Conservation (phyloP, 2,329 filamentous ascomycete genomes). For the Arachnomyces sp. region DNA sequence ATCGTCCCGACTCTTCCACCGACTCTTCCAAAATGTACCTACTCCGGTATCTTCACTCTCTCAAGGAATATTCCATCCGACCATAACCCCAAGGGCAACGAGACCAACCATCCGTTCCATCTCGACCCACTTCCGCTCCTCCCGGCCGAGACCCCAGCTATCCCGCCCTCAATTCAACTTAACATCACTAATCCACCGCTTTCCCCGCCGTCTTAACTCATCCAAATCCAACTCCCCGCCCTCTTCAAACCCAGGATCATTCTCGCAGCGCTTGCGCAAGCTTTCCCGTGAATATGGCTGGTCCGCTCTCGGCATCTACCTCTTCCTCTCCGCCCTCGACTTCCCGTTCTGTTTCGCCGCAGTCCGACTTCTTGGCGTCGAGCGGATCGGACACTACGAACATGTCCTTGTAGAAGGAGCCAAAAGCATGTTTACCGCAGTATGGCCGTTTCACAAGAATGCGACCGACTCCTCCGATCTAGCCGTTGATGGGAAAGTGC, state of each 20-base stretch:
- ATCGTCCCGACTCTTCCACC: background rate
- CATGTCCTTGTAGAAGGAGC: constrained; percentile 35
- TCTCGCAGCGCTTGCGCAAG: constrained; percentile 69
- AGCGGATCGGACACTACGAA: constrained; percentile 63
- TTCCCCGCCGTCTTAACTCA: constrained; percentile 21
- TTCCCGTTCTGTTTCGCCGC: constrained; percentile 93
- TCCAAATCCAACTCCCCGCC: constrained; percentile 15
- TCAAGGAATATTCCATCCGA: constrained; percentile 1
- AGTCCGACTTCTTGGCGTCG: constrained; percentile 73
- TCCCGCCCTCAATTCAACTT: constrained; percentile 1
- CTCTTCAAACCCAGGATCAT: constrained; percentile 36
- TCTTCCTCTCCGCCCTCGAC: constrained; percentile 73
- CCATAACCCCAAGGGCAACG: constrained; percentile 6
- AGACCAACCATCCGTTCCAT: constrained; percentile 11
- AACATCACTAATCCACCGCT: constrained; percentile 6
- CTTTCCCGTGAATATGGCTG: constrained; percentile 90
- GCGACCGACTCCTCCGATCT: too few relatives aligned
- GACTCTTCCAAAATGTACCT: background rate
- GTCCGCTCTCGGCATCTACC: constrained; percentile 85
- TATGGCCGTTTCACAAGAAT: constrained; percentile 42
- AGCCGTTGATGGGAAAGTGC: too few relatives aligned
- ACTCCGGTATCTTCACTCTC: background rate
- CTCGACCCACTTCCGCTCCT: constrained; percentile 3
- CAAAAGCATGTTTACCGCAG: constrained; percentile 21
- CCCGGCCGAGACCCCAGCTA: constrained; percentile 7